Evolutionary conservation across 2,329 filamentous ascomycete species (phyloP).

Genomic region (Epichloe brachyelytri): DNA sequence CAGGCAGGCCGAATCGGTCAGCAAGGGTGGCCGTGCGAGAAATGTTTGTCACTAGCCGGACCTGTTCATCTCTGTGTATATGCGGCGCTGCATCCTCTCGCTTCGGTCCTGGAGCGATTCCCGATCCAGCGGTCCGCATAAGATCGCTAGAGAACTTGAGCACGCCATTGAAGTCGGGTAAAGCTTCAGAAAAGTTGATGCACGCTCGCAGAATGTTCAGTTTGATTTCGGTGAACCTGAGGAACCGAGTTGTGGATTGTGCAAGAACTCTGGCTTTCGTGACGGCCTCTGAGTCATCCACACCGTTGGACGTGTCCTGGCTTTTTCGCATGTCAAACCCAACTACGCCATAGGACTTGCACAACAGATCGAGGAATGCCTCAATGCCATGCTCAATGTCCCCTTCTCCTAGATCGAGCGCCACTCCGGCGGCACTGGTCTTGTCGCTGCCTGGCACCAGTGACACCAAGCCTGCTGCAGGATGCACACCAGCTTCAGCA

Average conservation of each 20-base stretch:
- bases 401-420: conserved; percentile 47
- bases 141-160: conserved; percentile 75
- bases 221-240: conserved; percentile 71
- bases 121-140: conserved; percentile 68
- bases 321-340: conserved; percentile 27
- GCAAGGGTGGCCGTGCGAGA: conserved; percentile 70
- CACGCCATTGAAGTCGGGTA: conserved; percentile 87
- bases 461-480: conserved; percentile 72
- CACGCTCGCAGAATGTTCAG: conserved; percentile 79
- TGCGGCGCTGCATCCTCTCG: conserved; percentile 57
- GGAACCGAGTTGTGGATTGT: conserved; percentile 47
- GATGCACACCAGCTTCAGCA: conserved; percentile 92
- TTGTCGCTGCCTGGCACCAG: conserved; percentile 44
- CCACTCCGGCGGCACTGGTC: conserved; percentile 35
- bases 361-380: conserved; percentile 46
- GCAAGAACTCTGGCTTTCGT: conserved; percentile 45
- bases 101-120: conserved; percentile 59
- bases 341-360: conserved; percentile 52
- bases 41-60: conserved; percentile 73
- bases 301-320: conserved; percentile 11
- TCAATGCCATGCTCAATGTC: conserved; percentile 56
- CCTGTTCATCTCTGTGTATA: conserved; percentile 71
- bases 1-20: conserved; percentile 55
- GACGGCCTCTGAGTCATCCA: conserved; percentile 36
- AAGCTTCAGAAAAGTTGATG: conserved; percentile 83